A percentile compares a stretch with the other conserved stretches of the same genome.
Conservation (phyloP, 139 green algal species). For the Mesotaenium endlicherianum region DNA sequence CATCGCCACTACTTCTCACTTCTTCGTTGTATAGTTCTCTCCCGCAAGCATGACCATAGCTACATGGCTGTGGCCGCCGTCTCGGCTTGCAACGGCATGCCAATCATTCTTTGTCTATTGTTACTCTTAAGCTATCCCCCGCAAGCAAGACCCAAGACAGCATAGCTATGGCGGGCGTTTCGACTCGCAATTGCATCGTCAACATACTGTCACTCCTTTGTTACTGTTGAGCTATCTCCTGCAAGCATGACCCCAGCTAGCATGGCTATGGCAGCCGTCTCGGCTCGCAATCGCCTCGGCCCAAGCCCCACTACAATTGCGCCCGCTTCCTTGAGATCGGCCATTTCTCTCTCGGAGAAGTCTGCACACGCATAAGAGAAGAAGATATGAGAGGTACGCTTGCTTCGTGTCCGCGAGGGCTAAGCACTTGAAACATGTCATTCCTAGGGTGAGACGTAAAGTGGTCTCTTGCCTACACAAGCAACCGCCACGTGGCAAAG, state of each 20-base stretch:
- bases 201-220: too few species aligned
- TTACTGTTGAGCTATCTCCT: conserved; percentile 2
- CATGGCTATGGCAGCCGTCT: conserved; percentile 82
- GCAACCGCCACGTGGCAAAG: too few species aligned
- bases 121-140: not conserved
- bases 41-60: conserved; percentile 50
- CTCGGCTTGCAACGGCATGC: conserved; percentile 71
- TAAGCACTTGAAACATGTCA: too few species aligned
- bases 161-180: conserved; percentile 81
- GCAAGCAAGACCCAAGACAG: conserved; percentile 59
- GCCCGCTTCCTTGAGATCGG: conserved; percentile 58
- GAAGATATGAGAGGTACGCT: not conserved
- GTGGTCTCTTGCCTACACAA: too few species aligned
- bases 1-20: too few species aligned
- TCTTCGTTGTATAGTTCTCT: too few species aligned
- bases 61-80: conserved; percentile 82
- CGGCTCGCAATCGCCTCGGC: conserved; percentile 67
- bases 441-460: too few species aligned
- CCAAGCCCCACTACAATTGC: conserved; percentile 72
- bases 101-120: too few species aligned
- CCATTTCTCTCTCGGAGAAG: conserved; percentile 74
- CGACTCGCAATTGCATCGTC: conserved; percentile 68
- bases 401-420: too few species aligned
- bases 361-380: conserved; percentile 48
- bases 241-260: conserved; percentile 61